Evolutionary conservation across 179 eudicot species (phyloP).

Genomic region (Vitellaria paradoxa): DNA sequence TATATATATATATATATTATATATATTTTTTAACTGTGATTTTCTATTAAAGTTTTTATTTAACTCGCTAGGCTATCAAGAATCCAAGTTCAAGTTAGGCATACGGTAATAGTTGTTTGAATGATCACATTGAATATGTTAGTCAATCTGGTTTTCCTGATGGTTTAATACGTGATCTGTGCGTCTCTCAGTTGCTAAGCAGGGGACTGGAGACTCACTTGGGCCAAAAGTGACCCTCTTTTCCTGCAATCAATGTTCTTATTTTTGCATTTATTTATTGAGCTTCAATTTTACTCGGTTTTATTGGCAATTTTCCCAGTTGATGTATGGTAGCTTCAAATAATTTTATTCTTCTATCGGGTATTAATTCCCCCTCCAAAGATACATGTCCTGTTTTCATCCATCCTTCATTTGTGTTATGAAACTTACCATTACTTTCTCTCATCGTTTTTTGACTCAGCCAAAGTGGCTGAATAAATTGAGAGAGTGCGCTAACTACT

Average conservation of each 20-base stretch:
- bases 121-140: too few relatives aligned
- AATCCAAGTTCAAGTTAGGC: background rate
- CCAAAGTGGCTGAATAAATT: background rate
- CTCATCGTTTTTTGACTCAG: background rate
- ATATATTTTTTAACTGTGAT: too few relatives aligned
- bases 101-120: background rate
- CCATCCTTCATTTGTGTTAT: too few relatives aligned
- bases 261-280: background rate
- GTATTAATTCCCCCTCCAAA: background rate
- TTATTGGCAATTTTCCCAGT: background rate
- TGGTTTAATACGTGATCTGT: too few relatives aligned
- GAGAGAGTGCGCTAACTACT: background rate
- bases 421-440: background rate
- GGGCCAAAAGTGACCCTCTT: constrained; percentile 9
- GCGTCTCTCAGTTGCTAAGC: too few relatives aligned
- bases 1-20: too few relatives aligned
- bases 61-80: too few relatives aligned
- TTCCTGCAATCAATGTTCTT: background rate
- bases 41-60: too few relatives aligned
- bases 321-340: background rate
- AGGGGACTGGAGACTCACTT: background rate
- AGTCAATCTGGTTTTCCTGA: too few relatives aligned
- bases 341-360: background rate
- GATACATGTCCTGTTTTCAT: background rate
- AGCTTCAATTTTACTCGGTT: background rate